phyloP scores from a whole-genome alignment of 371 early-diverging fungal species.

The Lichtheimia hyalospora region DNA sequence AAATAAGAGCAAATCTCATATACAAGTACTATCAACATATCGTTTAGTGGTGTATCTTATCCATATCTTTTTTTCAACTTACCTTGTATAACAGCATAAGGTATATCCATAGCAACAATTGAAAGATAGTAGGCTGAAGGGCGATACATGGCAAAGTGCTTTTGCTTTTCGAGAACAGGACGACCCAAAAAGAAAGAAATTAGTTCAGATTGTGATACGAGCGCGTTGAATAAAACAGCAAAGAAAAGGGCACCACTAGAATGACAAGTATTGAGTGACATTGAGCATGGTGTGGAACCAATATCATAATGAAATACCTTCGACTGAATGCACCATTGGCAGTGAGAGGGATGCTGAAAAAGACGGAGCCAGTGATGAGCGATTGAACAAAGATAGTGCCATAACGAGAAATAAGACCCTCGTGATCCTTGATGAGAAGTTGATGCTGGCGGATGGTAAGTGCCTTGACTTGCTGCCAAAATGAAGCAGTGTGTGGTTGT shows the following conservation, averaged over 20 bases:
- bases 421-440: slow-evolving; percentile 44
- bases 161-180: slow-evolving; percentile 67
- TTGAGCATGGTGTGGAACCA: too few species aligned
- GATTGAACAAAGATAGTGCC: slow-evolving; percentile 61
- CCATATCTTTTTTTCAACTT: too few species aligned
- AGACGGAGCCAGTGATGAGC: slow-evolving; percentile 66
- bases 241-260: slow-evolving; percentile 64
- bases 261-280: too few species aligned
- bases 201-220: slow-evolving; percentile 54
- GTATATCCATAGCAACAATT: slow-evolving; percentile 49
- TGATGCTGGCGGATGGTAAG: slow-evolving; percentile 52
- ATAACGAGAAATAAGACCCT: slow-evolving; percentile 49
- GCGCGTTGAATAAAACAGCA: slow-evolving; percentile 53
- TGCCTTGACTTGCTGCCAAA: slow-evolving; percentile 46
- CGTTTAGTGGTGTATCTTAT: background rate
- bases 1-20: slow-evolving; percentile 39
- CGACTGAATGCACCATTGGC: slow-evolving; percentile 59
- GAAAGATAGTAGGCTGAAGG: slow-evolving; percentile 64
- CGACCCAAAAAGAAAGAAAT: slow-evolving; percentile 55
- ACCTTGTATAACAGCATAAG: slow-evolving; percentile 26
- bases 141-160: slow-evolving; percentile 67
- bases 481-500: slow-evolving; percentile 50
- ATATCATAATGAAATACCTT: too few species aligned
- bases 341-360: slow-evolving; percentile 51
- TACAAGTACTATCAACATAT: slow-evolving; percentile 61